Conservation (phyloP, 2,329 filamentous ascomycete species). For the Fusarium abutilonis region DNA sequence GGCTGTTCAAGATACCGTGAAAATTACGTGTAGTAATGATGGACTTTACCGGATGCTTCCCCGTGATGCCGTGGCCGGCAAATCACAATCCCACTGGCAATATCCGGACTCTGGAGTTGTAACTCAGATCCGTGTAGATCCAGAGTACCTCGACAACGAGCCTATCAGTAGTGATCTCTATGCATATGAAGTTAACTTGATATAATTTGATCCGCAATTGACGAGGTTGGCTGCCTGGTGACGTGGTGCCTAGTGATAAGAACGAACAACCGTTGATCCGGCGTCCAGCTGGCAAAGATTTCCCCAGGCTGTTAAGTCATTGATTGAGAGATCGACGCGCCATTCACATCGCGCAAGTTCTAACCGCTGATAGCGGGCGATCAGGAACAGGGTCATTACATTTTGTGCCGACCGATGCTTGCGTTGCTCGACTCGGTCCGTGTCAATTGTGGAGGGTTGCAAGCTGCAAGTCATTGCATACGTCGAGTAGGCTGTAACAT, state of each 20-base stretch:
- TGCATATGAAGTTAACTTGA: neutral
- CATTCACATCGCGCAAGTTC: neutral
- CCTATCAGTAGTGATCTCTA: too few relatives aligned
- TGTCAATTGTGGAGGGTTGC: neutral
- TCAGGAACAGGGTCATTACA: neutral
- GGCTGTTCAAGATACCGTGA: conserved; percentile 9
- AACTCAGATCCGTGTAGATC: conserved; percentile 12
- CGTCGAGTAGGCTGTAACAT: neutral
- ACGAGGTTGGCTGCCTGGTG: neutral
- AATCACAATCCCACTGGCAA: neutral
- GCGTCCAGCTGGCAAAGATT: neutral
- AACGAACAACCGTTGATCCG: neutral
- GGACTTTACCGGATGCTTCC: neutral
- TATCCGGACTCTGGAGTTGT: neutral
- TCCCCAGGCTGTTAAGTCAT: neutral
- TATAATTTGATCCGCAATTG: conserved; percentile 8
- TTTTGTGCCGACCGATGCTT: neutral
- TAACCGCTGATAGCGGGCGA: neutral
- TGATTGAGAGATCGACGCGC: conserved; percentile 2
- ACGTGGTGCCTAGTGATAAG: neutral
- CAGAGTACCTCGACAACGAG: neutral
- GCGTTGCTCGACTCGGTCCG: neutral
- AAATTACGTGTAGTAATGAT: neutral
- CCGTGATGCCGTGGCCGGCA: neutral
- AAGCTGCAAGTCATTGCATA: neutral